Percentiles rank a stretch among this genome's conserved stretches.
Evolutionary conservation across 805 yeast species (phyloP).

Genomic region (Saccharomycopsis fibuligera): DNA sequence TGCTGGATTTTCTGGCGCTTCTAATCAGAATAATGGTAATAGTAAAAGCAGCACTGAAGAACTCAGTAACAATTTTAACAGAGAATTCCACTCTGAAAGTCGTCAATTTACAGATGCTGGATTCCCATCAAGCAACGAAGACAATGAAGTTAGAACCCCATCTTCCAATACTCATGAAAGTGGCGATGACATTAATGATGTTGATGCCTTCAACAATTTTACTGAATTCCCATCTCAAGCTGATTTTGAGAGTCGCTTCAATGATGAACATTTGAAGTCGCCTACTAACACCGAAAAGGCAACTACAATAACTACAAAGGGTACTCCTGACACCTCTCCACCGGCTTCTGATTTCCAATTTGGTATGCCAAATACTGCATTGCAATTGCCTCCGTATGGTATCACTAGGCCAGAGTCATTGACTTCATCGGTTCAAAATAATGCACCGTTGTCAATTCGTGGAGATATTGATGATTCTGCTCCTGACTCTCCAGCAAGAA

Average conservation of each 20-base stretch:
- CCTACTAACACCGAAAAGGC: conserved; percentile 21
- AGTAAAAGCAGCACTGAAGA: neutral
- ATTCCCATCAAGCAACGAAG: neutral
- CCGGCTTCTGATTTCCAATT: conserved; percentile 20
- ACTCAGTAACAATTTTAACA: neutral
- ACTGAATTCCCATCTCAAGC: conserved; percentile 20
- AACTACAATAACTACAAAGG: conserved; percentile 24
- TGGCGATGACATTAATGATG: neutral
- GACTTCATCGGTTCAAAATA: conserved; percentile 87
- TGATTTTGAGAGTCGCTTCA: conserved; percentile 20
- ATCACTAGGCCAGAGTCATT: conserved; percentile 66
- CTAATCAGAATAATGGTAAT: too few relatives aligned
- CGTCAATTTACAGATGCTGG: neutral
- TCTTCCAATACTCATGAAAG: conserved; percentile 1
- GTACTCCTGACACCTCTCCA: conserved; percentile 23
- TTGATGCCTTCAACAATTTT: conserved; percentile 10
- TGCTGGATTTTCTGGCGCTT: conserved; percentile 1
- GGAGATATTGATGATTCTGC: conserved; percentile 50
- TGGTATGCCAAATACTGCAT: conserved; percentile 8
- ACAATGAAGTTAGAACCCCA: neutral
- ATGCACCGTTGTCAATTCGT: conserved; percentile 85
- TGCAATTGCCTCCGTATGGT: conserved; percentile 34
- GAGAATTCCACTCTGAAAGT: neutral
- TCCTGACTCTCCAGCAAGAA: conserved; percentile 7
- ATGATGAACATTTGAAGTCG: conserved; percentile 9